Conservation (phyloP, 805 yeast species). For the Candida palmyrensis region DNA sequence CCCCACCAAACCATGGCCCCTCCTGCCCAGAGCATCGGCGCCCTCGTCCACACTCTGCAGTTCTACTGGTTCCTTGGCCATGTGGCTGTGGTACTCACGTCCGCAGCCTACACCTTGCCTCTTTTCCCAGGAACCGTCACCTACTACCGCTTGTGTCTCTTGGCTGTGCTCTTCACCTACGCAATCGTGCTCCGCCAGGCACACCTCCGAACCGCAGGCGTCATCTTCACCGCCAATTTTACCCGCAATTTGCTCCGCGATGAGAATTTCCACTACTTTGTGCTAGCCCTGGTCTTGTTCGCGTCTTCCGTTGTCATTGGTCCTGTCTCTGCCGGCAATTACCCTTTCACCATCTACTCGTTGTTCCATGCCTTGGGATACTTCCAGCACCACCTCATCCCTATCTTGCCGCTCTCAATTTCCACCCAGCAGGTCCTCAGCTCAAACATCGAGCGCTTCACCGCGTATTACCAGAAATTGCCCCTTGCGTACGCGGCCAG, state of each 20-base stretch:
- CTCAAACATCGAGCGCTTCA: slow-evolving; percentile 23
- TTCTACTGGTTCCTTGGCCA: slow-evolving; percentile 71
- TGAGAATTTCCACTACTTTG: slow-evolving; percentile 36
- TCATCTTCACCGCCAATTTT: slow-evolving; percentile 8
- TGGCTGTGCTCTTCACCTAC: slow-evolving; percentile 56
- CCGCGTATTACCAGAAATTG: slow-evolving; percentile 27
- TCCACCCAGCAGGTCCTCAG: slow-evolving; percentile 25
- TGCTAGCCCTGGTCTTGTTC: slow-evolving; percentile 26
- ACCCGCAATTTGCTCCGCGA: slow-evolving; percentile 25
- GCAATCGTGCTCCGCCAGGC: slow-evolving; percentile 58
- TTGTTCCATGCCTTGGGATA: slow-evolving; percentile 34
- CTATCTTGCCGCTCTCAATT: slow-evolving; percentile 25
- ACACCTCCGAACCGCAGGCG: slow-evolving; percentile 36
- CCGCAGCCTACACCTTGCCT: slow-evolving; percentile 28
- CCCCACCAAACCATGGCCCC: too few relatives aligned
- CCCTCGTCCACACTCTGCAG: slow-evolving; percentile 42
- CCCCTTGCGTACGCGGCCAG: slow-evolving; percentile 35
- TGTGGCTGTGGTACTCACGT: slow-evolving; percentile 41
- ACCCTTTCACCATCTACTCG: slow-evolving; percentile 31
- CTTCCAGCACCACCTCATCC: slow-evolving; percentile 32
- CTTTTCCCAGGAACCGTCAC: too few relatives aligned
- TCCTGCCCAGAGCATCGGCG: slow-evolving; percentile 4
- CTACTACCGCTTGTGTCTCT: slow-evolving; percentile 33
- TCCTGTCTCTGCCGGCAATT: slow-evolving; percentile 33
- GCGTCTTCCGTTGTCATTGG: slow-evolving; percentile 25